Base-by-base conservation (phyloP, 1,284 basidiomycete species). In the Austroboletus novae-zelandiae region DNA sequence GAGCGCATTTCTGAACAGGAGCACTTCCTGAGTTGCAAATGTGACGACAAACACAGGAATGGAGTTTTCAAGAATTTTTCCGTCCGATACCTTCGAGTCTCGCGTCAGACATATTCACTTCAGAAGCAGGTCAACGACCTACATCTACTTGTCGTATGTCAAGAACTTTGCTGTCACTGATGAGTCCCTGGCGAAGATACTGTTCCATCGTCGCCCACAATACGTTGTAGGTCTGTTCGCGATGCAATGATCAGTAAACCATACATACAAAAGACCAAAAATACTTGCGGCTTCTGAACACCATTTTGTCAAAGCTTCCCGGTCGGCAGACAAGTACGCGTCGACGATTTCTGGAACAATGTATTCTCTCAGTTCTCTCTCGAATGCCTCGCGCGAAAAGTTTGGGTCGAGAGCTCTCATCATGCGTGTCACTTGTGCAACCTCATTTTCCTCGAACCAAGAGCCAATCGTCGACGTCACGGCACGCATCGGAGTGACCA, bases 321-420 rank as follows among this genome's bases (percentile, higher is more conserved):
- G 80, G 64, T 98, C 95, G 10, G 92, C 94, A 47, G 81, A 86
- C 58, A 98, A 72, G 68, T 97, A 98, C 18, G 94, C 94, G 66
- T 99, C 97, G 9, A 99, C 92, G 7, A 99, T 83, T 68, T 99
- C 97, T 0, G 97, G 97, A 3, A 99, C 83, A 55, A 99, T 96
- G 66, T 98, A 99, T 71, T 99, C 97, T 57, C 96, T 77, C 56
- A 99, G 69, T 66, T 99, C 97, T 51, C 88, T 79, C 64, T 94
- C 87, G 67, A 98, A 99, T 18, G 73, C 70, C 66, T 98, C 95
- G 61, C 90, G 81, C 47, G 81, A 86, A 72, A 98, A 99, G 14
- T 72, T 71, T 5, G 96, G 93, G 67, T 99, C 97, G 61, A 97
- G 75, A 34, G 78, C 68, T 70, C 88, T 92, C 83, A 98, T 91